phyloP scores from a whole-genome alignment of 129 eudicot species.

The Pseudognaphalium luteoalbum region DNA sequence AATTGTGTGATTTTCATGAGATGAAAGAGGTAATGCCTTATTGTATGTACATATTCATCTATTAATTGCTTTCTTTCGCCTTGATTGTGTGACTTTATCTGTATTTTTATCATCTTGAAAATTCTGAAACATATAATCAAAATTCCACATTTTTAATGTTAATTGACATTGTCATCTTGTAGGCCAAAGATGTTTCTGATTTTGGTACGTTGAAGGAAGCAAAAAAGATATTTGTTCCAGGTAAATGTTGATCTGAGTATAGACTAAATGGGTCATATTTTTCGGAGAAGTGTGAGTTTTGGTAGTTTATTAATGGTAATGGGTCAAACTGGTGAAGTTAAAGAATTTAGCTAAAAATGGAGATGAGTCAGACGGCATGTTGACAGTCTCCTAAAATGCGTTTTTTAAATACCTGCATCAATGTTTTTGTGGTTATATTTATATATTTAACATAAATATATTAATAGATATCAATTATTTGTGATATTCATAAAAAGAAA shows the following conservation, averaged over 20 bases:
- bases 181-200: constrained; percentile 90
- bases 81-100: not conserved
- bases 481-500: not conserved
- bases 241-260: constrained; percentile 35
- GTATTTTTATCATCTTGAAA: not conserved
- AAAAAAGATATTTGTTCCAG: constrained; percentile 83
- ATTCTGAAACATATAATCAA: not conserved
- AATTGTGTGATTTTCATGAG: not conserved
- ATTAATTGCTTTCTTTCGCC: not conserved
- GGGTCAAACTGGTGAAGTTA: not conserved
- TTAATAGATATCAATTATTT: not conserved
- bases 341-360: not conserved
- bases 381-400: not conserved
- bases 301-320: constrained; percentile 1
- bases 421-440: not conserved
- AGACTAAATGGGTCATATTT: not conserved
- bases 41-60: not conserved
- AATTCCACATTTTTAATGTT: constrained; percentile 24
- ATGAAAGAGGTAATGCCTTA: not conserved
- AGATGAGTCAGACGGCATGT: not conserved
- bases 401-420: not conserved
- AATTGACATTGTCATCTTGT: constrained; percentile 16
- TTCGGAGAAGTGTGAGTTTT: not conserved
- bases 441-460: no score
- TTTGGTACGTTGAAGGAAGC: constrained; percentile 87